phyloP scores from a whole-genome alignment of 148 eudicot species.

The Arctostaphylos glauca region DNA sequence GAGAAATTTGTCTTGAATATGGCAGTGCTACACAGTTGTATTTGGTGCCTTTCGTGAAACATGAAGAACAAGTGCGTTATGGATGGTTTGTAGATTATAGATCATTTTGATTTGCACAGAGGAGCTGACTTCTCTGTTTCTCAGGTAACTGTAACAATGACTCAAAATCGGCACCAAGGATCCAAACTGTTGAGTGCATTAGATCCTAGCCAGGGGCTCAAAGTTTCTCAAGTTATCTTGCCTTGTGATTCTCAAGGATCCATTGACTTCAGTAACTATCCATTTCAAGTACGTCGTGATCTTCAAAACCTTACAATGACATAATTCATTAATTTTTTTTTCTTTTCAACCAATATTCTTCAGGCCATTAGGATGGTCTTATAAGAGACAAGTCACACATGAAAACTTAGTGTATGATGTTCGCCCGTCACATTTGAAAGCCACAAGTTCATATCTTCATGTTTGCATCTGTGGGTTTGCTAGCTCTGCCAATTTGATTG shows the following conservation, averaged over 20 bases:
- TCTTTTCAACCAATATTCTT: background rate
- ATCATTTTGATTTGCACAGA: background rate
- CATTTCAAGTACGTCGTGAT: constrained; percentile 62
- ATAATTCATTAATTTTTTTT: background rate
- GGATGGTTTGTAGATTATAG: background rate
- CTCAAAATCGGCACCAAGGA: constrained; percentile 71
- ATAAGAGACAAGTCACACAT: background rate
- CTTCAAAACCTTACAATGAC: constrained; percentile 4
- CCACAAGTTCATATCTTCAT: background rate
- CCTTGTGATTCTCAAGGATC: constrained; percentile 94
- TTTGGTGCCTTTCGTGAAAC: constrained; percentile 76
- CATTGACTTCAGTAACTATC: constrained; percentile 85
- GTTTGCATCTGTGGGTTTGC: background rate
- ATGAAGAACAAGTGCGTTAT: constrained; percentile 74
- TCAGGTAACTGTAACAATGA: constrained; percentile 70
- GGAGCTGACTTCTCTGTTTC: constrained; percentile 20
- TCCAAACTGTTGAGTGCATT: constrained; percentile 49
- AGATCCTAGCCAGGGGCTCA: constrained; percentile 62
- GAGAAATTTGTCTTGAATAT: constrained; percentile 76
- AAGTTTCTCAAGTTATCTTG: constrained; percentile 80
- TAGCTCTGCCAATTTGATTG: too few species aligned
- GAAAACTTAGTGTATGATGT: background rate
- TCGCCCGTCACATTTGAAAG: background rate
- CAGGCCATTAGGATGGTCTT: background rate
- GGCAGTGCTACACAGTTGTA: constrained; percentile 89